phyloP scores from a whole-genome alignment of 2,329 filamentous ascomycete genomes.

The Xylariomycetidae sp. region DNA sequence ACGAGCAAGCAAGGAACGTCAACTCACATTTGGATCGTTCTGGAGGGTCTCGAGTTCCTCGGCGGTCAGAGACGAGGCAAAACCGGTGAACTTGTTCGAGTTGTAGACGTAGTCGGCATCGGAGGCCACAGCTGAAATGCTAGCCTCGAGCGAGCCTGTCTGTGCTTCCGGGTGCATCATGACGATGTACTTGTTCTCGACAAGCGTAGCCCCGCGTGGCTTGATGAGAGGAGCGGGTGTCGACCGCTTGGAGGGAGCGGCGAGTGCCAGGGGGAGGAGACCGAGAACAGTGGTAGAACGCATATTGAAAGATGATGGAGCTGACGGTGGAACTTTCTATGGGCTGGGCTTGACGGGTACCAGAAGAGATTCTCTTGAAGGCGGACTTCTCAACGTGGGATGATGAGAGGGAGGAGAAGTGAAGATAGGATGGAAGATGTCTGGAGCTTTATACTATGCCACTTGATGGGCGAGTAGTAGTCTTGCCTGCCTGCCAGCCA shows the following conservation, averaged over 20 bases:
- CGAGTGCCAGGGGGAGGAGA: slow-evolving; percentile 27
- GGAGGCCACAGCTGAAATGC: slow-evolving; percentile 17
- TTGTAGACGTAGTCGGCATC: slow-evolving; percentile 29
- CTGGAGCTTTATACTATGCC: no score
- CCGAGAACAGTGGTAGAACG: no score
- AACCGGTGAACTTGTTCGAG: slow-evolving; percentile 33
- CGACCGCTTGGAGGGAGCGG: slow-evolving; percentile 24
- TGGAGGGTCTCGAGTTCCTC: slow-evolving; percentile 37
- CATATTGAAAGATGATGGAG: no score
- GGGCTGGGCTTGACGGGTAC: no score
- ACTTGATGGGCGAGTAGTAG: no score
- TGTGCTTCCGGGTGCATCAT: slow-evolving; percentile 34
- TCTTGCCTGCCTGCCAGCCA: no score
- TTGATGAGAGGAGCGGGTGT: slow-evolving; percentile 23
- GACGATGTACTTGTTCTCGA: slow-evolving; percentile 40
- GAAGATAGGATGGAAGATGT: no score
- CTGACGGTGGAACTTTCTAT: no score
- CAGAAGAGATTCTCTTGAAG: no score
- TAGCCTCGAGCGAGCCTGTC: slow-evolving; percentile 25
- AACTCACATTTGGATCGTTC: slow-evolving; percentile 34
- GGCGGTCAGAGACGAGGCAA: slow-evolving; percentile 37
- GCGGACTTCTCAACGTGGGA: no score
- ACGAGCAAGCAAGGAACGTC: neutral
- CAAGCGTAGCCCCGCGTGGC: slow-evolving; percentile 20
- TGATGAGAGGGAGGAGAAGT: no score